Base-by-base conservation (phyloP, 1,139 yeast species). In the Geotrichum klebahnii region DNA sequence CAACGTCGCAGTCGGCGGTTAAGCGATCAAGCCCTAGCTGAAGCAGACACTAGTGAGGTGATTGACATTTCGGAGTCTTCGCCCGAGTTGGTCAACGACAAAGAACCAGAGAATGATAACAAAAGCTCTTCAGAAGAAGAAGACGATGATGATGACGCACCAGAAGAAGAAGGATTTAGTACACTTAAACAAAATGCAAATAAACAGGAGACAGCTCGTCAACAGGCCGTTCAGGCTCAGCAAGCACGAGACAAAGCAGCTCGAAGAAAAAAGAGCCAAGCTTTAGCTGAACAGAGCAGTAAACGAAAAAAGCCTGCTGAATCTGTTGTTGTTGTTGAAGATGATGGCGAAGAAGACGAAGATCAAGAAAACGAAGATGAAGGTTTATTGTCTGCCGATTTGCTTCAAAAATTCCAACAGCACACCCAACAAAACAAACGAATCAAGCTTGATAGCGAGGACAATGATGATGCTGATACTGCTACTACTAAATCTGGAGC, bases 91-190 rank as follows among this genome's bases (percentile, higher is more conserved):
- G 42, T 10, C 5, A 20, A 38, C 5, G 20, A 12, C 16, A 5
- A 20, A 34, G 46, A 33, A 9, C 45, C 24, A 5, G 37, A 29
- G n/a, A n/a, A n/a, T n/a, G n/a, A n/a, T n/a, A n/a, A n/a, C n/a
- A n/a, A n/a, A n/a, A n/a, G n/a, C n/a, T n/a, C n/a, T 10, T 26
- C 29, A 8, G 35, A 31, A 32, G 38, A 29, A 17, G 26, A 28
- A n/a, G 23, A 17, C 26, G 20, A 24, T 20, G 51, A 48, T 29
- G 52, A 49, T 22, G 48, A 44, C 22, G 52, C 52, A 6, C 52
- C 52, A 3, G 52, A 49, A 32, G 52, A 49, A 23, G 52, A 44
- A 20, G 41, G 42, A 5, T 45, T 49, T 31, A 24, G 32, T 17
- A 26, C 2, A 8, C 34, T 39, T 4, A 48, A 48, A 26, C 20